Percentiles rank a stretch among this genome's conserved stretches.
These are phyloP conservation scores for Bruguiera sexangula DNA, from an alignment of 345 rosid species.

Conservation along the genomic window DNA sequence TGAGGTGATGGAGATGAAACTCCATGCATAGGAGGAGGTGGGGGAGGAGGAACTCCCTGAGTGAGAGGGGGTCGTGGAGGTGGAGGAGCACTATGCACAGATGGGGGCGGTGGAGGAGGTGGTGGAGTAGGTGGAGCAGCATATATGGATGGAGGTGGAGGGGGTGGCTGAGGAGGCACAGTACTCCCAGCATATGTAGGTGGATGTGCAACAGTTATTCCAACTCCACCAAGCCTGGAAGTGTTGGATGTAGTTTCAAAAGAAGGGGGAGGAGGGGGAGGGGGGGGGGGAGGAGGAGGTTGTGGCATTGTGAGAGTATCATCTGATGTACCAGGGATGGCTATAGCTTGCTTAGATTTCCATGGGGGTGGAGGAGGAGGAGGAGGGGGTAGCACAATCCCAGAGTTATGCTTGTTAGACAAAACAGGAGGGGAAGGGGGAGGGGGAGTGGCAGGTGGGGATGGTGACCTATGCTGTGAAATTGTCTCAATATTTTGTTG, in stretches of 20 bases:
- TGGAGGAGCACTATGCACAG: background rate
- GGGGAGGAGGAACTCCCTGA: conserved; percentile 11
- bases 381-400: conserved; percentile 41
- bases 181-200: conserved; percentile 6
- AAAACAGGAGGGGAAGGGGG: conserved; percentile 51
- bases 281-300: conserved; percentile 1
- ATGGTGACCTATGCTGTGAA: conserved; percentile 26
- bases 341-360: background rate
- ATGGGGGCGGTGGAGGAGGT: conserved; percentile 9
- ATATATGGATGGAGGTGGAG: conserved; percentile 20
- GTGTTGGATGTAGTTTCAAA: conserved; percentile 1
- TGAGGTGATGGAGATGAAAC: conserved; percentile 25
- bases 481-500: conserved; percentile 23
- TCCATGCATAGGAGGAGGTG: conserved; percentile 11
- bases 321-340: background rate
- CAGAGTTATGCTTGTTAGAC: conserved; percentile 39
- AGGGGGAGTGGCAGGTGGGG: conserved; percentile 50
- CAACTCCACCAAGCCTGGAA: conserved; percentile 1
- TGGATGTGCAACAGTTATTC: background rate
- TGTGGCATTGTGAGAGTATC: conserved; percentile 13
- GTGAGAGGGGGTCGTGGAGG: conserved; percentile 23
- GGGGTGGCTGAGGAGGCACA: conserved; percentile 17
- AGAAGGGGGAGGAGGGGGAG: conserved; percentile 17
- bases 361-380: conserved; percentile 42
- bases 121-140: conserved; percentile 24